phyloP scores from a whole-genome alignment of 75 land plant species.

The Selaginella tamariscina region DNA sequence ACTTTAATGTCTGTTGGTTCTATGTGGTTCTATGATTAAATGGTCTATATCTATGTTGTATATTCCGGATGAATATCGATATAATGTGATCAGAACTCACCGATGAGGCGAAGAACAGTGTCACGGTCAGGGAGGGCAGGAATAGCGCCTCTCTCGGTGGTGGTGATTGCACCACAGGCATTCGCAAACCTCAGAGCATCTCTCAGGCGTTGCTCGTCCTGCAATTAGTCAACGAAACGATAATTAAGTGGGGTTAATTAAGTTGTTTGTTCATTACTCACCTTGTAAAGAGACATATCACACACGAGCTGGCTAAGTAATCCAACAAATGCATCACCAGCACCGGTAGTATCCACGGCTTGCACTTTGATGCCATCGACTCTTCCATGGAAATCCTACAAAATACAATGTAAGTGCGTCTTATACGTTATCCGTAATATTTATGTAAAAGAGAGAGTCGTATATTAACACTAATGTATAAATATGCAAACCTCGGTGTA shows the following conservation, averaged over 20 bases:
- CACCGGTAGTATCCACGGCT: constrained; percentile 76
- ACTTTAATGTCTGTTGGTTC: too few relatives aligned
- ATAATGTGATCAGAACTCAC: too few relatives aligned
- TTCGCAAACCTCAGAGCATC: constrained; percentile 10
- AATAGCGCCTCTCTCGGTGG: constrained; percentile 15
- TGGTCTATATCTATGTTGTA: too few relatives aligned
- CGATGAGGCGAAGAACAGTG: constrained; percentile 2
- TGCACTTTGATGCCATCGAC: constrained; percentile 47
- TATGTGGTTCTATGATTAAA: too few relatives aligned
- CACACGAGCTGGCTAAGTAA: constrained; percentile 42
- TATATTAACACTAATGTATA: too few relatives aligned
- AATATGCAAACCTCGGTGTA: constrained; percentile 44
- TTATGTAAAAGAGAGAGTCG: too few relatives aligned
- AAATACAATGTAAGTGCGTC: background rate
- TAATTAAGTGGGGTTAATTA: too few relatives aligned
- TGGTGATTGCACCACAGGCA: constrained; percentile 16
- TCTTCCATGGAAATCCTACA: constrained; percentile 44
- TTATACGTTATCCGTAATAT: background rate
- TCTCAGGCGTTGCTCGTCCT: constrained; percentile 11
- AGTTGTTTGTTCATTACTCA: too few relatives aligned
- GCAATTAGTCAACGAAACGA: too few relatives aligned
- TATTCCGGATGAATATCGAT: too few relatives aligned
- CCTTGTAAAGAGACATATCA: constrained; percentile 18
- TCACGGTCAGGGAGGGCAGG: constrained; percentile 10
- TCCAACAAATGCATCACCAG: constrained; percentile 85